Conservation (phyloP, 2,329 filamentous ascomycete genomes). For the Cordyceps cicadae region DNA sequence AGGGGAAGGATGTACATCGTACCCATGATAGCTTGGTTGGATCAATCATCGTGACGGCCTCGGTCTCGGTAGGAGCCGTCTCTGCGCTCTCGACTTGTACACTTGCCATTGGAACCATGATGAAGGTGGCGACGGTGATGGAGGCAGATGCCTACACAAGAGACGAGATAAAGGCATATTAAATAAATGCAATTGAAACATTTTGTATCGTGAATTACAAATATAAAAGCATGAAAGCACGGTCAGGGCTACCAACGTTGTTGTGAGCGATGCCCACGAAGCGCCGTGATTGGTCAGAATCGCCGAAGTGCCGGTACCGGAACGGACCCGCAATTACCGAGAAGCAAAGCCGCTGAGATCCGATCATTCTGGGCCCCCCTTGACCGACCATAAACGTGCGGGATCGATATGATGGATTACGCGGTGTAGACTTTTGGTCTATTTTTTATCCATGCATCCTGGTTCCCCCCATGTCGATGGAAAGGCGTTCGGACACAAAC, state of each 20-base stretch:
- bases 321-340: neutral
- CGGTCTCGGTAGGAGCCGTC: neutral
- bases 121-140: neutral
- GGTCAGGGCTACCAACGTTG: neutral
- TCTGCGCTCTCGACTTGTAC: conserved; percentile 15
- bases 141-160: neutral
- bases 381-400: neutral
- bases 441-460: neutral
- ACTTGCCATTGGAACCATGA: neutral
- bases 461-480: neutral
- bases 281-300: conserved; percentile 10
- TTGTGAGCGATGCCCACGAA: neutral
- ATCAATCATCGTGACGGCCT: neutral
- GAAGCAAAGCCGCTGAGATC: neutral
- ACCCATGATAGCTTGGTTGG: conserved; percentile 25
- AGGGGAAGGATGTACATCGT: neutral
- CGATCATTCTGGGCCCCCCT: neutral
- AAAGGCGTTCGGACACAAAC: neutral
- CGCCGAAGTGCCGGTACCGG: conserved; percentile 5
- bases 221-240: neutral
- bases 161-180: neutral
- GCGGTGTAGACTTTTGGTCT: neutral
- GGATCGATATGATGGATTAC: neutral
- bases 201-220: neutral
- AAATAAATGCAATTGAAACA: neutral